Percentiles rank a stretch among this genome's conserved stretches.
Conservation (phyloP, 176 grass and related monocot genomes). For the Hyparrhenia diplandra region DNA sequence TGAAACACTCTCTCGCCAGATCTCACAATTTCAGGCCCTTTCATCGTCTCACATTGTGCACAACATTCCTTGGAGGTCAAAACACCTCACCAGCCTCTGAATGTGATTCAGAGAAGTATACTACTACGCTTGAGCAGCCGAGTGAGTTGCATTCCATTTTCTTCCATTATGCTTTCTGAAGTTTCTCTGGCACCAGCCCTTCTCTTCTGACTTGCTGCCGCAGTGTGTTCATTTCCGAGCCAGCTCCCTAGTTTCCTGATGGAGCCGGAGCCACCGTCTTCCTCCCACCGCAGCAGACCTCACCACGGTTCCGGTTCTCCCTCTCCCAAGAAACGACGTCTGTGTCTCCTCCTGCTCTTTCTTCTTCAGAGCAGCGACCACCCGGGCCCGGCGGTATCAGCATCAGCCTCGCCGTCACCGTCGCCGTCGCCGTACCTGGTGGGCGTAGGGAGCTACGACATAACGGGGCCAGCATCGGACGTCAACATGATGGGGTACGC, state of each 20-base stretch:
- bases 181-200: not conserved
- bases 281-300: not conserved
- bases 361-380: conserved; percentile 32
- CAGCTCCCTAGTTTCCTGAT: conserved; percentile 30
- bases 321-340: conserved; percentile 9
- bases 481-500: conserved; percentile 99
- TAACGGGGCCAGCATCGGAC: conserved; percentile 92
- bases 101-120: too few species aligned
- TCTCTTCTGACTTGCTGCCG: not conserved
- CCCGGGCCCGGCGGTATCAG: conserved; percentile 15
- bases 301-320: not conserved
- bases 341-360: conserved; percentile 35
- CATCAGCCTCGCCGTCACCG: conserved; percentile 15
- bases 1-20: too few species aligned
- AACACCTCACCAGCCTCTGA: too few species aligned
- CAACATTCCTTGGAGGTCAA: too few species aligned
- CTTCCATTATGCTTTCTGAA: not conserved
- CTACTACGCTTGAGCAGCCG: too few species aligned
- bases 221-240: not conserved
- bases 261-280: conserved; percentile 34
- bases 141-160: too few species aligned
- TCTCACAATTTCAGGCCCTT: too few species aligned
- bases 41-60: too few species aligned
- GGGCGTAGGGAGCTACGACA: conserved; percentile 86
- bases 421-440: conserved; percentile 51